Base-by-base conservation (phyloP, 371 early-diverging fungal genomes). In the Funneliformis caledonium region DNA sequence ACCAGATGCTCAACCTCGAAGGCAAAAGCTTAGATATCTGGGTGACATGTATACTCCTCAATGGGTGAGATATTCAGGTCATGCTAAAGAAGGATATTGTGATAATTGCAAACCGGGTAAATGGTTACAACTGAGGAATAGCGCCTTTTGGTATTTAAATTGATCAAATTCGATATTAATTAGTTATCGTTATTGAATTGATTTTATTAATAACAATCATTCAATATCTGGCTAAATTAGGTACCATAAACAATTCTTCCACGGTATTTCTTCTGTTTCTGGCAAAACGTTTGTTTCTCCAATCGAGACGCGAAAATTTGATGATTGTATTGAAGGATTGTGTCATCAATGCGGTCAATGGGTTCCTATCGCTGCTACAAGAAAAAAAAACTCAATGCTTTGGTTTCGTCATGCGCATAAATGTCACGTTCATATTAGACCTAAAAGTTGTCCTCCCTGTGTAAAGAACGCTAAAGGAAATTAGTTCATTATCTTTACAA, bases 381-480 rank as follows among this genome's bases (percentile, higher is more conserved):
- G 96, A 85, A 89, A 94, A 78, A 88, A 92, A 75, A 92, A 94
- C 84, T 93, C 91, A 76, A 92, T 94, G 56, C 85, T 95, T 37
- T 97, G 97, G 97, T 97, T 92, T 84, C 86, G 96, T 8, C 97
- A 97, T 84, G 97, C 97, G 26, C 94, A 96, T 87, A 96, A 95
- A 89, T 97, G 97, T 84, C 97, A 96, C 83, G 91, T 94, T 56
- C 94, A 96, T 81, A 89, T 93, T 83, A 95, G 94, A 85, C 94
- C 94, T 33, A 94, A 95, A 82, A 81, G 43, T 9, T 56, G 19
- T 56, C 16, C 16, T 19, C 56, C 37, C 37, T 3, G 7, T 19
- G 19, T 52, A 56, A 56, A 56, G 7, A 16, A 56, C 6, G 56
- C 6, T 7, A 47, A 47, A 47, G 7, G 16, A 56, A 56, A 56